Base-by-base conservation (phyloP, 768 basidiomycete genomes). In the Calocybe gangraenosa region DNA sequence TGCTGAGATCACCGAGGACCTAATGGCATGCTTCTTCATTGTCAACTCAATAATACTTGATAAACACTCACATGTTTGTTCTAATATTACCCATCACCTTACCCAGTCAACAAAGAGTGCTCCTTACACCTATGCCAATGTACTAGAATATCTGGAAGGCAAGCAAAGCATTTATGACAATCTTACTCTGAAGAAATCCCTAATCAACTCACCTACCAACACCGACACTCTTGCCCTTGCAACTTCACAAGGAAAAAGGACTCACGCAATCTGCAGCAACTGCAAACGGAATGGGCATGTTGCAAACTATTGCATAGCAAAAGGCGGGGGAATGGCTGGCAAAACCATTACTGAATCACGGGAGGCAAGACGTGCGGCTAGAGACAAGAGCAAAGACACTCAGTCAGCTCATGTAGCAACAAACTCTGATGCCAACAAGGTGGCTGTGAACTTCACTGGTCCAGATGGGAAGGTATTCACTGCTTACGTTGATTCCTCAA, bases 261-360 rank as follows among this genome's bases (percentile, higher is more conserved):
- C 25, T 28, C 25, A 28, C 25, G 11, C 25, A 5, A 28, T 28
- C 25, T 28, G 25, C 25, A 28, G 25, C 25, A 28, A 28, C 11
- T 28, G 25, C 25, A 28, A 28, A 11, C 25, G 25, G 6, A 28
- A 43, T 0, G 41, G 48, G 0, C 59, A 61, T 34, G 43, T 33
- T 9, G 17, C 13, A 1, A n/a, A 52, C 1, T 65, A 51, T 37
- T 63, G 61, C 31, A 42, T 61, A 11, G 10, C 30, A 0, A 14
- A 36, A 7, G 55, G 57, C 10, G 60, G 63, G 4, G 63, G 59
- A 0, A 58, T 60, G 59, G 58, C 46, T 8, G 56, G 60, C 0
- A 60, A 62, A 19, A 45, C 57, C 1, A 40, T 54, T 2, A 49
- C 47, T 1, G 59, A 35, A n/a, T 14, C 34, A 7, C 6, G 14